Conservation (phyloP, 805 yeast species). For the Lipomyces yamanashiensis region DNA sequence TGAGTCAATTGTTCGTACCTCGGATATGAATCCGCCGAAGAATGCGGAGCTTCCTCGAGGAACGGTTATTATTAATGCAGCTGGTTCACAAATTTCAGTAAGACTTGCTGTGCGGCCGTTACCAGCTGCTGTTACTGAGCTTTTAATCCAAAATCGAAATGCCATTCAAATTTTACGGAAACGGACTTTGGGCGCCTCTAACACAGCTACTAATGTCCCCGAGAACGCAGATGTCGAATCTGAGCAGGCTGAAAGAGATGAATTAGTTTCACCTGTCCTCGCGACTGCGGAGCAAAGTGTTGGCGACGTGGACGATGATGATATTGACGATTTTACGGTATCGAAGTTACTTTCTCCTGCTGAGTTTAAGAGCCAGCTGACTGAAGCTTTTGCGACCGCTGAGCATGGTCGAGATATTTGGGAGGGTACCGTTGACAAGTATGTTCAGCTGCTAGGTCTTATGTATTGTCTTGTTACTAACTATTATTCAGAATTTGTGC, state of each 20-base stretch:
- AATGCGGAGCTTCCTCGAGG: constrained; percentile 56
- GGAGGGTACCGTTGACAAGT: constrained; percentile 34
- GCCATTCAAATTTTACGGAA: constrained; percentile 24
- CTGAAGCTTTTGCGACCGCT: constrained; percentile 43
- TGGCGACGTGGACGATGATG: constrained; percentile 38
- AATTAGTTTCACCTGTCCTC: background rate
- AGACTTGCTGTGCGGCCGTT: constrained; percentile 58
- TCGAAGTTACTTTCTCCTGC: constrained; percentile 40
- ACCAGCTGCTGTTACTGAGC: constrained; percentile 55
- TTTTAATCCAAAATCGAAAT: constrained; percentile 46
- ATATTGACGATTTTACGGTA: constrained; percentile 35
- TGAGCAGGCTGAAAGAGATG: background rate
- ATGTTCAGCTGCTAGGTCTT: background rate
- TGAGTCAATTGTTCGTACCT: constrained; percentile 68
- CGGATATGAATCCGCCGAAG: constrained; percentile 59
- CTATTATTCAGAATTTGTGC: constrained; percentile 53
- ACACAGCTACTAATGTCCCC: background rate
- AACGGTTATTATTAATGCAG: constrained; percentile 46
- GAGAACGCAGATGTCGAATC: background rate
- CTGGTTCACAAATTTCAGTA: constrained; percentile 56
- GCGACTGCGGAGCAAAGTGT: constrained; percentile 38
- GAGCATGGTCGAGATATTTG: constrained; percentile 42
- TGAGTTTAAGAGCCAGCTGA: constrained; percentile 46
- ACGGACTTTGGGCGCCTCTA: constrained; percentile 11
- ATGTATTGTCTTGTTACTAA: constrained; percentile 2